Conservation (phyloP, 2,329 filamentous ascomycete species). For the Stachybotrys chartarum region DNA sequence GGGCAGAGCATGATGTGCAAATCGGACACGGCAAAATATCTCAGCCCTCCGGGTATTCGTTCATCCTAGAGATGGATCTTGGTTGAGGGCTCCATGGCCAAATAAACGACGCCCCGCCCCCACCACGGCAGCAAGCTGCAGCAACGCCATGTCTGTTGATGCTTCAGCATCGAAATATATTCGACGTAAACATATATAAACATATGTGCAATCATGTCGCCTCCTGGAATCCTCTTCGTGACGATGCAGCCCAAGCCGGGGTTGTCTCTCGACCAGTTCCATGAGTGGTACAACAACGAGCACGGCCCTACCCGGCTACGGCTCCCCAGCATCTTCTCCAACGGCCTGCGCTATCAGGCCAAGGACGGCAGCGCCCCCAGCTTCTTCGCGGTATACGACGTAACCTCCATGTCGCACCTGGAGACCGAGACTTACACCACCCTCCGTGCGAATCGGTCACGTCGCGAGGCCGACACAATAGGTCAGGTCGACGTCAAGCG, state of each 20-base stretch:
- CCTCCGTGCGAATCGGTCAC: slow-evolving; percentile 51
- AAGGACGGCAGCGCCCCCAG: slow-evolving; percentile 55
- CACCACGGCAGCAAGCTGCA: neutral
- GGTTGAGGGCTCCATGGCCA: neutral
- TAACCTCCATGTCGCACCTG: slow-evolving; percentile 66
- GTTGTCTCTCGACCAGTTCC: slow-evolving; percentile 63
- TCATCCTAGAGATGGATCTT: neutral
- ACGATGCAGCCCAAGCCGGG: slow-evolving; percentile 73
- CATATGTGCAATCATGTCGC: slow-evolving; percentile 22
- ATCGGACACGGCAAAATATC: no score
- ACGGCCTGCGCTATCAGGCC: slow-evolving; percentile 73
- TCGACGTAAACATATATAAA: neutral
- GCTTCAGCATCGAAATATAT: neutral
- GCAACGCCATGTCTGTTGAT: neutral
- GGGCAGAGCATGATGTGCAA: no score
- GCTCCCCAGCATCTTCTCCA: slow-evolving; percentile 63
- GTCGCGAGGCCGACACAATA: slow-evolving; percentile 47
- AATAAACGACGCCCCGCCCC: neutral
- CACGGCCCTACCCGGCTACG: slow-evolving; percentile 77
- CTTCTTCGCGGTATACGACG: slow-evolving; percentile 77
- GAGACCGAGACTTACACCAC: slow-evolving; percentile 62
- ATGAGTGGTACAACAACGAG: slow-evolving; percentile 94
- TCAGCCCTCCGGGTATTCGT: neutral
- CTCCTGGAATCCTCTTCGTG: slow-evolving; percentile 70
- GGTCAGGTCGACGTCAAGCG: slow-evolving; percentile 58